Evolutionary conservation across 164 flowering plant genomes (phyloP).

Genomic region (Santalum album): DNA sequence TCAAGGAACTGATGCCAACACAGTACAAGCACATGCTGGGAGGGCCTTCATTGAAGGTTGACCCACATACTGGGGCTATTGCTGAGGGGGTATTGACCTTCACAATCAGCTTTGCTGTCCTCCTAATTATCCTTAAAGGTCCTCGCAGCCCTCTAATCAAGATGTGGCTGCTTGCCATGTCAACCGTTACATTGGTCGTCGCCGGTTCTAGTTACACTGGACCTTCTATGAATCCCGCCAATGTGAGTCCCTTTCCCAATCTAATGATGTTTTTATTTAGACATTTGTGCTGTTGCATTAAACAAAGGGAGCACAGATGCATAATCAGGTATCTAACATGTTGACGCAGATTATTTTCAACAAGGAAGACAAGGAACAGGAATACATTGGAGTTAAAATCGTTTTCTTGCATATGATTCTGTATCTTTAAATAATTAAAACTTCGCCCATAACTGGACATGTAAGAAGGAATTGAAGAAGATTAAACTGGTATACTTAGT

Average conservation of each 20-base stretch:
- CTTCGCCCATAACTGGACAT: too few species aligned
- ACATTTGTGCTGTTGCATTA: too few species aligned
- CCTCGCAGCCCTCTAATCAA: not conserved
- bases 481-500: too few species aligned
- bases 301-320: too few species aligned
- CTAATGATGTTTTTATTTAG: too few species aligned
- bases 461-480: too few species aligned
- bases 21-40: conserved; percentile 5
- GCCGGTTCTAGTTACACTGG: not conserved
- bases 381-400: too few species aligned
- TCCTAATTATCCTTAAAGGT: not conserved
- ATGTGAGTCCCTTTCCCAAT: not conserved
- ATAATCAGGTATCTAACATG: too few species aligned
- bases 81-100: conserved; percentile 6
- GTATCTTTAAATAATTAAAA: too few species aligned
- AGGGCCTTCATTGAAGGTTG: conserved; percentile 3
- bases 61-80: conserved; percentile 1
- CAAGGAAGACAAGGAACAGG: too few species aligned
- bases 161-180: not conserved
- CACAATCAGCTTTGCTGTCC: not conserved
- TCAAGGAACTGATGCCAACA: conserved; percentile 1
- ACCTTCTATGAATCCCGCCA: conserved; percentile 7
- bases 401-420: too few species aligned
- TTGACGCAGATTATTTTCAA: too few species aligned
- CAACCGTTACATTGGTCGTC: not conserved